Evolutionary conservation across 1,284 basidiomycete species (phyloP).

Genomic region (Microstroma glucosiphilum): DNA sequence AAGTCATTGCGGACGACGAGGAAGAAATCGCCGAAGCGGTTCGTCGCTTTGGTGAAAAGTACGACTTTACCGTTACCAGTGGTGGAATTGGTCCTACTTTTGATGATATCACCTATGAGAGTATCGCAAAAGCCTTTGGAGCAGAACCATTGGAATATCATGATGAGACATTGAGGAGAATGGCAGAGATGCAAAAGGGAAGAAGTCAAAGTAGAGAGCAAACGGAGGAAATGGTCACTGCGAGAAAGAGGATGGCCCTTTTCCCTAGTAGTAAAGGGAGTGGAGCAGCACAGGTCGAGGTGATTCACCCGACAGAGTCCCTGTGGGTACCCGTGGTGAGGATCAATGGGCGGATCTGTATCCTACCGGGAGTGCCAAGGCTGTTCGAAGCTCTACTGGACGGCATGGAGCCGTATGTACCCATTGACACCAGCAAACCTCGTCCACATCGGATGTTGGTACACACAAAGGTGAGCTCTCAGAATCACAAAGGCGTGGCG

Average conservation of each 20-base stretch:
- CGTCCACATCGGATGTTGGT: slow-evolving; percentile 35
- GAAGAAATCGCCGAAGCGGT: slow-evolving; percentile 82
- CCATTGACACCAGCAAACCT: slow-evolving; percentile 29
- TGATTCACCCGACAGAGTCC: slow-evolving; percentile 35
- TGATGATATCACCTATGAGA: slow-evolving; percentile 70
- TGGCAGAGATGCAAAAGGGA: slow-evolving; percentile 64
- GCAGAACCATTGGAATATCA: slow-evolving; percentile 63
- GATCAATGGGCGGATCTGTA: slow-evolving; percentile 72
- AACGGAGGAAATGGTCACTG: slow-evolving; percentile 56
- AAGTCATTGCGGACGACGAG: slow-evolving; percentile 85
- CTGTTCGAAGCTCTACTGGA: slow-evolving; percentile 23
- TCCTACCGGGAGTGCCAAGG: slow-evolving; percentile 72
- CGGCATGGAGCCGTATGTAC: slow-evolving; percentile 59
- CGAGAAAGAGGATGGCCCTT: slow-evolving; percentile 42
- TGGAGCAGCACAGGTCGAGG: slow-evolving; percentile 42
- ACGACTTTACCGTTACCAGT: slow-evolving; percentile 31
- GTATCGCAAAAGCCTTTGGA: slow-evolving; percentile 76
- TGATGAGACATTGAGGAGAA: slow-evolving; percentile 70
- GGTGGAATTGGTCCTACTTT: slow-evolving; percentile 42
- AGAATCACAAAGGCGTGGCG: not conserved
- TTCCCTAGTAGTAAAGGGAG: slow-evolving; percentile 34
- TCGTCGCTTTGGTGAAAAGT: slow-evolving; percentile 65
- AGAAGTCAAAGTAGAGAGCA: slow-evolving; percentile 60
- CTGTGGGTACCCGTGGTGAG: slow-evolving; percentile 81
- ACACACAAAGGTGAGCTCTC: slow-evolving; percentile 54